Percentiles rank a stretch among this genome's conserved stretches.
Evolutionary conservation across 495 filamentous ascomycete genomes (phyloP).

Genomic region (Daldinia caldariorum): DNA sequence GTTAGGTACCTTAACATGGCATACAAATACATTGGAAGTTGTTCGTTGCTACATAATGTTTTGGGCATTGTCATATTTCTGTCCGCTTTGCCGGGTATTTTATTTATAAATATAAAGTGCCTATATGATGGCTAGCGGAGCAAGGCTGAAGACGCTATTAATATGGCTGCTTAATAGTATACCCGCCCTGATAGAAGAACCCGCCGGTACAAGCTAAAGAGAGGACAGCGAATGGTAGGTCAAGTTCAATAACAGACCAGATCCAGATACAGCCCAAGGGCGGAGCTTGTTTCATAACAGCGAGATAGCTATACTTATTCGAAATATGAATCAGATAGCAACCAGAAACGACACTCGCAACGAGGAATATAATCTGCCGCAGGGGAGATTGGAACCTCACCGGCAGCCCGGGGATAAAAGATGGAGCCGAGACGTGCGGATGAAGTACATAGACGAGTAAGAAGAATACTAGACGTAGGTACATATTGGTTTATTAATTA

Average conservation of each 20-base stretch:
- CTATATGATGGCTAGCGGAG: too few species aligned
- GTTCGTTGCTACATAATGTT: too few species aligned
- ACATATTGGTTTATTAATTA: slow-evolving; percentile 41
- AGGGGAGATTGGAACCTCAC: slow-evolving; percentile 56
- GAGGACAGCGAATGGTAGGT: slow-evolving; percentile 70
- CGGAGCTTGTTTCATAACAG: slow-evolving; percentile 91
- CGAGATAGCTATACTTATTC: slow-evolving; percentile 81
- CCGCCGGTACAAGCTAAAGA: slow-evolving; percentile 67
- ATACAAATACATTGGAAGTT: too few species aligned
- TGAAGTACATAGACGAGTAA: slow-evolving; percentile 69
- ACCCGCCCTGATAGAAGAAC: slow-evolving; percentile 80
- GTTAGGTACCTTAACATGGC: too few species aligned
- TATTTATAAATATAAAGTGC: too few species aligned
- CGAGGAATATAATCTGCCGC: slow-evolving; percentile 70
- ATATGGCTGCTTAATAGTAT: slow-evolving; percentile 53
- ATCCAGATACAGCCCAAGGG: slow-evolving; percentile 92
- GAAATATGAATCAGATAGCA: slow-evolving; percentile 82
- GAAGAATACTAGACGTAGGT: slow-evolving; percentile 66
- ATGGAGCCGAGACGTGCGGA: slow-evolving; percentile 57
- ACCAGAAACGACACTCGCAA: slow-evolving; percentile 65
- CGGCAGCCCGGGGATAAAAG: slow-evolving; percentile 57
- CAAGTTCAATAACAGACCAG: slow-evolving; percentile 90
- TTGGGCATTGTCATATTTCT: too few species aligned
- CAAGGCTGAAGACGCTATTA: slow-evolving; percentile 15
- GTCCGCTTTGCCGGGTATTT: too few species aligned